Evolutionary conservation across 1,284 basidiomycete genomes (phyloP), one percentile per base, ranked within the genome.

Genomic region (Malassezia globosa): DNA sequence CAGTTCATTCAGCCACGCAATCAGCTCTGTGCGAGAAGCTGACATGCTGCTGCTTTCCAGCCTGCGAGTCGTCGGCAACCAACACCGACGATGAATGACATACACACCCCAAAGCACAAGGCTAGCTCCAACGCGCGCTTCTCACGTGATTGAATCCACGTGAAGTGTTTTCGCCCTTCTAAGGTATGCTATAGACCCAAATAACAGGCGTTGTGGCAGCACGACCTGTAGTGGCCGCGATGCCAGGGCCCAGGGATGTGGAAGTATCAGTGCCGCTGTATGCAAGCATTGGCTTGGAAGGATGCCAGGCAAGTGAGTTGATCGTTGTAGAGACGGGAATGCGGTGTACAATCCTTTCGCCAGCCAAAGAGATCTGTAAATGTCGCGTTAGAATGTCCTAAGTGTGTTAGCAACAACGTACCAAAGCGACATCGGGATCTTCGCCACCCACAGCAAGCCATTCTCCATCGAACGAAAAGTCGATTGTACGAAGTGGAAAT

Each of bases 1-100:
- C 18, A 97, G 81, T 39, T 92, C 86, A 74, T 96, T 96, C 68
- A 95, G 76, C 94, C 94, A 97, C 42, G 79, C 78, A 34, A 97
- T 71, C 25, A 97, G 79, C 69, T 97, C 94, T 39, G 85, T 84
- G 69, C 92, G 73, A 25, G 66, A 71, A 43, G 64, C 65, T 16
- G 61, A 59, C 65, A 67, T 67, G 46, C 3, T 54, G 23, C 27
- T 29, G 11, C 18, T 16, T 16, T 16, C 11, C 16, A 31, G 16
- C 29, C 11, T 31, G 10, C 5, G n/a, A n/a, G n/a, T n/a, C n/a
- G 22, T 4, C 24, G 35, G 22, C 42, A 37, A 46, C 35, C 44
- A 40, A 37, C 29, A 47, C 37, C 11, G 23, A 23, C 19, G 23
- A n/a, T 10, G 10, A 7, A 7, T 6, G 16, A 21, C 11, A 16